Base-by-base conservation (phyloP, 129 eudicot species). In the carrot (Daucus carota) region DNA sequence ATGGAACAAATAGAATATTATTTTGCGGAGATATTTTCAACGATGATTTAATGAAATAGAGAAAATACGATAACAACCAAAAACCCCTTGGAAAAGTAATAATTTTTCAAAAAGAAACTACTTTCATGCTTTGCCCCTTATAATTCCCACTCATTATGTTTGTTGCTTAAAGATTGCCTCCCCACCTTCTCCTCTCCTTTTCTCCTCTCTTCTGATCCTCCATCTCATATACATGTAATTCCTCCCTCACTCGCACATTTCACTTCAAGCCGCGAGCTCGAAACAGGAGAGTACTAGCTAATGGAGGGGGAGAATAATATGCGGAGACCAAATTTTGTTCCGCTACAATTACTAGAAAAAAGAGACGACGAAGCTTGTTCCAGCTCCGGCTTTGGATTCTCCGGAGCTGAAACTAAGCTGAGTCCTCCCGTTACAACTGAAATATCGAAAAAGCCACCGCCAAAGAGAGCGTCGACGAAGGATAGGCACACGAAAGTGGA, bases 131-230 rank as follows among this genome's bases (percentile, higher is more conserved):
- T 70, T 70, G 26, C 32, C 87, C 69, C 85, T 40, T 84, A 87
- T 87, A 85, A 87, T 85, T 87, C 85, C 92, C 84, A 85, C 88
- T 87, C 85, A 87, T 87, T 87, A 45, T 87, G 87, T 82, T 85
- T 85, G 87, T 84, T 87, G 92, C 88, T 87, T 87, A 85, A 87
- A 87, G 92, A 86, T 83, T 72, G 57, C 73, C 76, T 63, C 73
- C 73, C 62, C 68, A 74, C 72, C 48, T 72, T 71, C 73, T 41
- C 46, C 75, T 71, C 41, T 65, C 69, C 73, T 79, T 59, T 81
- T 43, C 52, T 29, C 18, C 47, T 69, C 33, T 67, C 72, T 67
- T 33, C 72, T 17, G n/a, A n/a, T n/a, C n/a, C n/a, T n/a, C n/a
- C n/a, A n/a, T n/a, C n/a, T n/a, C 76, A 67, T 41, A 74, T 36